Evolutionary conservation across 169 alveolate genomes (phyloP).

Genomic region (Neospora caninum): DNA sequence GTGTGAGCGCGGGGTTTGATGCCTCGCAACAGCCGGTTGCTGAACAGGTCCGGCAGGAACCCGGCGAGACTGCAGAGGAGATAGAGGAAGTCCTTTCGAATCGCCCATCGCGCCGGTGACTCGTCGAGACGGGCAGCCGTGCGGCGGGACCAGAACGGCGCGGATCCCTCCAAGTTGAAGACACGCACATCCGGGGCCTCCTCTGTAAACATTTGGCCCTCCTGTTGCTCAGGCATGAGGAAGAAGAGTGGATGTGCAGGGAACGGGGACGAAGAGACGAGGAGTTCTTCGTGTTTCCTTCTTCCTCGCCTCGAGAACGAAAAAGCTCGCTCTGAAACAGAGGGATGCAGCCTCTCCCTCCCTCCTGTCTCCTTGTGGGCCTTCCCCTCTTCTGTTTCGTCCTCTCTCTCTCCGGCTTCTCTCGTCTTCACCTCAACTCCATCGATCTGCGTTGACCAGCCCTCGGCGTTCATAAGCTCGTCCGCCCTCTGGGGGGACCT

Average conservation of each 20-base stretch:
- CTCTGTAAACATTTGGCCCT: constrained; percentile 23
- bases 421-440: background rate
- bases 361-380: no score
- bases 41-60: constrained; percentile 75
- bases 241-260: constrained; percentile 33
- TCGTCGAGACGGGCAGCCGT: constrained; percentile 48
- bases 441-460: no score
- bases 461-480: no score
- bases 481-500: no score
- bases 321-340: background rate
- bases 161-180: constrained; percentile 61
- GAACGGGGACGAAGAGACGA: background rate
- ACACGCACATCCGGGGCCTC: constrained; percentile 61
- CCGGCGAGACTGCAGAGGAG: constrained; percentile 77
- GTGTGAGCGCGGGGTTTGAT: constrained; percentile 26
- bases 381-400: background rate
- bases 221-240: constrained; percentile 54
- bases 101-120: constrained; percentile 71
- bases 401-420: background rate
- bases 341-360: no score
- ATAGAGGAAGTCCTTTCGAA: constrained; percentile 76
- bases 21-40: constrained; percentile 64
- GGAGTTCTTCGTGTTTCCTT: background rate
- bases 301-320: background rate
- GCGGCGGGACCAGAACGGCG: constrained; percentile 60